Conservation (phyloP, 805 yeast species). For the Candida boleticola region DNA sequence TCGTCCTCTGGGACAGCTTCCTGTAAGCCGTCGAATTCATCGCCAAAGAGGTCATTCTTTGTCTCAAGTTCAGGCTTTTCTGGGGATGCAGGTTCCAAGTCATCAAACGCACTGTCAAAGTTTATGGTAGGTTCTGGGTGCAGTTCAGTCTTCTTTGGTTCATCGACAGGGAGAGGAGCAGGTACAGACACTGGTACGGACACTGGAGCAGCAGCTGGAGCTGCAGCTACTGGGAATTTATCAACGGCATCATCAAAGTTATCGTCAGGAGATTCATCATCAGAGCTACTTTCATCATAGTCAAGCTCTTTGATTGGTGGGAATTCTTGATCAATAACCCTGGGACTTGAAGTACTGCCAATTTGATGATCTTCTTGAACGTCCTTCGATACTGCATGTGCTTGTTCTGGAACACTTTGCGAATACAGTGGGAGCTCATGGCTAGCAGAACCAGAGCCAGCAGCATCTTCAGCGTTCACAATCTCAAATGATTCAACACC, state of each 20-base stretch:
- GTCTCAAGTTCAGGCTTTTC: constrained; percentile 7
- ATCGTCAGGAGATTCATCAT: constrained; percentile 35
- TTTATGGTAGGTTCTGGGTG: constrained; percentile 19
- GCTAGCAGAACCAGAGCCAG: constrained; percentile 19
- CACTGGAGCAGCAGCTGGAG: neutral
- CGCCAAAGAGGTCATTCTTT: constrained; percentile 18
- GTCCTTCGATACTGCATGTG: neutral
- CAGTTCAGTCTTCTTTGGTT: neutral
- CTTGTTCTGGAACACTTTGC: constrained; percentile 6
- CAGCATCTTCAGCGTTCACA: constrained; percentile 46
- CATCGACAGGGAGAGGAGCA: neutral
- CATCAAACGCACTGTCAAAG: constrained; percentile 37
- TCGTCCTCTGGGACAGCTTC: constrained; percentile 30
- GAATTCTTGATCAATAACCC: constrained; percentile 44
- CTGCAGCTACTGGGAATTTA: constrained; percentile 13
- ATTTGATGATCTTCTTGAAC: too few relatives aligned
- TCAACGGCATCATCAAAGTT: constrained; percentile 37
- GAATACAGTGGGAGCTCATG: constrained; percentile 7
- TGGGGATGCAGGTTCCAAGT: constrained; percentile 33
- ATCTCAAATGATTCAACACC: constrained; percentile 55
- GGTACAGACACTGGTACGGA: neutral
- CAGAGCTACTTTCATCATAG: constrained; percentile 48
- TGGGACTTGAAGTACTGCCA: too few relatives aligned
- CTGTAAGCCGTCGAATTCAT: constrained; percentile 39
- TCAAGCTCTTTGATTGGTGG: constrained; percentile 62